Conservation (phyloP, 2,329 filamentous ascomycete species). For the Penicillium sp. region DNA sequence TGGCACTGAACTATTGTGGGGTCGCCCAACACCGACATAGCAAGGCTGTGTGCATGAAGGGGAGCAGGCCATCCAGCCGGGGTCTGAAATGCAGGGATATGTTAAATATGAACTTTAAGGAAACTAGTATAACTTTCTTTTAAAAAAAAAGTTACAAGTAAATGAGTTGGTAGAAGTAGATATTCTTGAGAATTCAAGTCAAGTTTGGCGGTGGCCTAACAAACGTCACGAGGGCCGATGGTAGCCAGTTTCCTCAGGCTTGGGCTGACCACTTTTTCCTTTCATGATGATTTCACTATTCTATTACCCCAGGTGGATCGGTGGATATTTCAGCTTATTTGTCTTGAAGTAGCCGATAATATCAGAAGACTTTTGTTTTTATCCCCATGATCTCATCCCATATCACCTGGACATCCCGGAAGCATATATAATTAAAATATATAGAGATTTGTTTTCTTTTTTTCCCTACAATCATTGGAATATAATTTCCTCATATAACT, state of each 20-base stretch:
- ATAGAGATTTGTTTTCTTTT: not conserved
- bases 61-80: conserved; percentile 26
- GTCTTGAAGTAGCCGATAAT: too few species aligned
- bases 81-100: not conserved
- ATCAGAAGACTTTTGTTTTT: too few species aligned
- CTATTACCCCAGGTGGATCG: too few species aligned
- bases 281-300: not conserved
- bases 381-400: too few species aligned
- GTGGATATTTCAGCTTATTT: too few species aligned
- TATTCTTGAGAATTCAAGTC: not conserved
- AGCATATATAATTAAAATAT: not conserved
- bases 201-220: conserved; percentile 17
- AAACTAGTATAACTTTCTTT: not conserved
- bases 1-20: conserved; percentile 32
- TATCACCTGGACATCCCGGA: too few species aligned
- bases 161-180: not conserved
- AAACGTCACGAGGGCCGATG: conserved; percentile 26
- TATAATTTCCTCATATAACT: not conserved
- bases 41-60: conserved; percentile 26
- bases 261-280: not conserved
- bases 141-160: not conserved
- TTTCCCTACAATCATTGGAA: not conserved
- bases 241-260: conserved; percentile 10
- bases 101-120: not conserved
- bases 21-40: conserved; percentile 35